Percentiles rank a stretch among this genome's conserved stretches.
Conservation (phyloP, 2,329 filamentous ascomycete genomes). For the Talaromyces verruculosus region DNA sequence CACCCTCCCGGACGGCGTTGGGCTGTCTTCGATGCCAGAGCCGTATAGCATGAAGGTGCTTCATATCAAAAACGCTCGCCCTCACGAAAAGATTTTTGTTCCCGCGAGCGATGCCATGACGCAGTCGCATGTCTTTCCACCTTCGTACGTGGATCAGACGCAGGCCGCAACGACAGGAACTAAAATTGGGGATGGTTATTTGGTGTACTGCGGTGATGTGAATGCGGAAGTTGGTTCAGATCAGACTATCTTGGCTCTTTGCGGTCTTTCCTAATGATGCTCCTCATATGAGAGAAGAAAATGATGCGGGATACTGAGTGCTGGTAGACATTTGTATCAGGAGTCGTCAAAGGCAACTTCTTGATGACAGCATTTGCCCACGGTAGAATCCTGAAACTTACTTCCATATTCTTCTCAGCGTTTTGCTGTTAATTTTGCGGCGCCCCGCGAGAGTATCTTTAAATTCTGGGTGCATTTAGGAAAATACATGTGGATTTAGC, state of each 20-base stretch:
- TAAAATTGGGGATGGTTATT: background rate
- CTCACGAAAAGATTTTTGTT: slow-evolving; percentile 31
- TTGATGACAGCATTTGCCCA: background rate
- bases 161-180: background rate
- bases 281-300: background rate
- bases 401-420: background rate
- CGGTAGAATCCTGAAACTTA: background rate
- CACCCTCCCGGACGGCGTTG: background rate
- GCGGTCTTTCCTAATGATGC: background rate
- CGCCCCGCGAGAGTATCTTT: too few relatives aligned
- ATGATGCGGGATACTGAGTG: background rate
- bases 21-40: slow-evolving; percentile 23
- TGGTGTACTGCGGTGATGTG: slow-evolving; percentile 8
- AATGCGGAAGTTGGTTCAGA: background rate
- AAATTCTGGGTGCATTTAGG: too few relatives aligned
- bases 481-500: too few relatives aligned
- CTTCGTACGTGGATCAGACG: background rate
- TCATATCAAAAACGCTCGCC: slow-evolving; percentile 29
- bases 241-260: slow-evolving; percentile 1
- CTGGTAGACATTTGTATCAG: background rate
- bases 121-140: background rate
- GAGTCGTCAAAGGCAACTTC: too few relatives aligned
- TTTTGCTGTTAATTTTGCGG: background rate
- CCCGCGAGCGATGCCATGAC: slow-evolving; percentile 18
- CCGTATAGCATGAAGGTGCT: slow-evolving; percentile 33